Percentiles rank a stretch among this genome's conserved stretches.
Evolutionary conservation across 2,329 filamentous ascomycete species (phyloP).

Genomic region (Sclerotinia trifoliorum): DNA sequence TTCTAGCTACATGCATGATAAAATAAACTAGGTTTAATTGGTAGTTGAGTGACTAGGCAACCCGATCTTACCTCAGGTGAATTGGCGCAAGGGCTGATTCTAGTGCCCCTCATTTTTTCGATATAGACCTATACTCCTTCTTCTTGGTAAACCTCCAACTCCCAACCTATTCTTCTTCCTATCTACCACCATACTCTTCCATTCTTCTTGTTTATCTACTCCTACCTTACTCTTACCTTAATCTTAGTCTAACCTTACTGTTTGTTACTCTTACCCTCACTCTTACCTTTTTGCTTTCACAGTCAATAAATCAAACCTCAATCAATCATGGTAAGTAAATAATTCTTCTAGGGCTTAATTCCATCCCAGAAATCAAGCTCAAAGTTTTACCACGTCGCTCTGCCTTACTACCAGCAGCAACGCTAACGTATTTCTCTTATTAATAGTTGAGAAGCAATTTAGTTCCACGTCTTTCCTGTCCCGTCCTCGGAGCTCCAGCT

Average conservation of each 20-base stretch:
- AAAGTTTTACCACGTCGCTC: background rate
- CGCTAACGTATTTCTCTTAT: background rate
- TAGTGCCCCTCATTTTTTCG: background rate
- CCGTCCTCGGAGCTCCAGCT: too few relatives aligned
- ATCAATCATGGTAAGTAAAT: background rate
- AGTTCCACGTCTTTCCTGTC: background rate
- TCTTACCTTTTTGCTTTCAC: background rate
- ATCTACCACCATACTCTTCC: background rate
- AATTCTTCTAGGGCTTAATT: background rate
- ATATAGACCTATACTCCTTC: background rate
- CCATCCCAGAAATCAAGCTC: background rate
- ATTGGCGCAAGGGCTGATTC: background rate
- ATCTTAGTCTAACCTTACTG: background rate
- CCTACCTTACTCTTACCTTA: background rate
- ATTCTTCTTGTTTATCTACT: too few relatives aligned
- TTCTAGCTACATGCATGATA: background rate
- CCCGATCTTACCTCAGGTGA: background rate
- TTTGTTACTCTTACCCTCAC: too few relatives aligned
- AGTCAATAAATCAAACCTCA: background rate
- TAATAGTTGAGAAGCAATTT: background rate
- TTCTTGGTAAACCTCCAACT: background rate
- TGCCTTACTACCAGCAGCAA: background rate
- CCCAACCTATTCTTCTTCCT: too few relatives aligned
- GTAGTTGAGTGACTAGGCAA: background rate
- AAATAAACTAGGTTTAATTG: background rate